Conservation (phyloP, 495 filamentous ascomycete species). For the Podospora conica region DNA sequence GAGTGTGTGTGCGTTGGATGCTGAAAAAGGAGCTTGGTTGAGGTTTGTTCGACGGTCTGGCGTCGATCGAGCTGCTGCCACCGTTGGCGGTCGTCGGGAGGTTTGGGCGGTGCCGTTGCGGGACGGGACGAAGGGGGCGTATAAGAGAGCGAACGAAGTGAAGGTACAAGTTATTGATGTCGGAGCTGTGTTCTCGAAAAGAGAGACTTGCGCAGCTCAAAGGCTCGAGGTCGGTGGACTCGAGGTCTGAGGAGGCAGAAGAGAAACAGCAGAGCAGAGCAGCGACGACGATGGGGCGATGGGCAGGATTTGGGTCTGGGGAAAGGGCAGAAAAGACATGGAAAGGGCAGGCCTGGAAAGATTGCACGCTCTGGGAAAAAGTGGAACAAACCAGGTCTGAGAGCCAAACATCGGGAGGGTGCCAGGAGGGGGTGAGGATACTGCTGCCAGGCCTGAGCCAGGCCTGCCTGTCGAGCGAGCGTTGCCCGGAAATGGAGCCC, state of each 20-base stretch:
- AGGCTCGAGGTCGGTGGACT: background rate
- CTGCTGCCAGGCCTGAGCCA: background rate
- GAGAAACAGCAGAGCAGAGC: background rate
- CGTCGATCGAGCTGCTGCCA: constrained; percentile 4
- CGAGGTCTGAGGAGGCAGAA: background rate
- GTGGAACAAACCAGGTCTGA: constrained; percentile 17
- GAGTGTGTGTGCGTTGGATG: constrained; percentile 1
- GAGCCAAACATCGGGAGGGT: constrained; percentile 16
- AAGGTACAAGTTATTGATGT: constrained; percentile 5
- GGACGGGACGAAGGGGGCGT: background rate
- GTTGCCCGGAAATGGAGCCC: constrained; percentile 15
- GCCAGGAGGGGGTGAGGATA: constrained; percentile 19
- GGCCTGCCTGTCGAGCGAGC: too few species aligned
- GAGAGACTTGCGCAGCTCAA: constrained; percentile 9
- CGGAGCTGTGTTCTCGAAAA: background rate
- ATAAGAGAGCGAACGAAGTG: constrained; percentile 20
- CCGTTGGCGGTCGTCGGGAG: background rate
- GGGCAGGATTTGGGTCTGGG: constrained; percentile 27
- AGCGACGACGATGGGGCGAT: constrained; percentile 8
- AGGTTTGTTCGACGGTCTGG: constrained; percentile 9
- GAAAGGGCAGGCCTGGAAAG: constrained; percentile 18
- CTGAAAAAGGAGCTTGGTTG: background rate
- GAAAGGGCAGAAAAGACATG: constrained; percentile 12
- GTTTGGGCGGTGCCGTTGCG: constrained; percentile 3
- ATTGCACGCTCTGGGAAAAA: constrained; percentile 17